Evolutionary conservation across 1,139 yeast genomes (phyloP).

Genomic region (Magnusiomyces sp.): DNA sequence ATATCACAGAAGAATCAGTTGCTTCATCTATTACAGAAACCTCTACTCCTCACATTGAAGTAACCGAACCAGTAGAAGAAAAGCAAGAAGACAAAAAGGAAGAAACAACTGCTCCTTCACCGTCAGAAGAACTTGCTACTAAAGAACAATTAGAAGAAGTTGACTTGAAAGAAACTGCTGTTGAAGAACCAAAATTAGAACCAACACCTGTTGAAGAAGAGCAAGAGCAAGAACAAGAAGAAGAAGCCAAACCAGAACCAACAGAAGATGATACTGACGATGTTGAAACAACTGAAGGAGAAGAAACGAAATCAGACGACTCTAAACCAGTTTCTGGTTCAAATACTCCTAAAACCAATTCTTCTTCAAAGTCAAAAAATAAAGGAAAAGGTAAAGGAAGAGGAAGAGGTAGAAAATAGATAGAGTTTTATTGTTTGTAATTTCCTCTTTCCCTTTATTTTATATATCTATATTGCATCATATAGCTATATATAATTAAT

Average conservation of each 20-base stretch:
- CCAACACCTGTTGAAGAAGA: constrained; percentile 6
- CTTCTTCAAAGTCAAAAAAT: background rate
- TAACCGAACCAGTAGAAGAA: background rate
- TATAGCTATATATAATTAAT: too few species aligned
- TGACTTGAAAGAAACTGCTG: background rate
- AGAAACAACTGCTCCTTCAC: background rate
- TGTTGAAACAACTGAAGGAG: constrained; percentile 3
- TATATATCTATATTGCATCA: too few species aligned
- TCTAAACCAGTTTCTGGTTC: background rate
- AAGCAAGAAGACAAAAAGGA: background rate
- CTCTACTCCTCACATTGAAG: background rate
- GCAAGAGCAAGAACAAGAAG: background rate
- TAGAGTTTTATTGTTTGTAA: too few species aligned
- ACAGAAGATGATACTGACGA: constrained; percentile 6
- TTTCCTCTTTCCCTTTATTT: too few species aligned
- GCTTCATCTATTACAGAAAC: constrained; percentile 2
- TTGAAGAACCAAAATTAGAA: background rate
- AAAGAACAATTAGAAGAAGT: background rate
- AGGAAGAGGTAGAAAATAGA: background rate
- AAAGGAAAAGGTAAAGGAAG: constrained; percentile 1
- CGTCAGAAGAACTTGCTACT: background rate
- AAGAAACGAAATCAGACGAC: background rate
- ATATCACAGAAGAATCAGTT: constrained; percentile 3
- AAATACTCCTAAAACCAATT: background rate
- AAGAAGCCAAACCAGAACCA: constrained; percentile 2